phyloP scores from a whole-genome alignment of 2,329 filamentous ascomycete genomes.

The Teratosphaeria epicoccoides region DNA sequence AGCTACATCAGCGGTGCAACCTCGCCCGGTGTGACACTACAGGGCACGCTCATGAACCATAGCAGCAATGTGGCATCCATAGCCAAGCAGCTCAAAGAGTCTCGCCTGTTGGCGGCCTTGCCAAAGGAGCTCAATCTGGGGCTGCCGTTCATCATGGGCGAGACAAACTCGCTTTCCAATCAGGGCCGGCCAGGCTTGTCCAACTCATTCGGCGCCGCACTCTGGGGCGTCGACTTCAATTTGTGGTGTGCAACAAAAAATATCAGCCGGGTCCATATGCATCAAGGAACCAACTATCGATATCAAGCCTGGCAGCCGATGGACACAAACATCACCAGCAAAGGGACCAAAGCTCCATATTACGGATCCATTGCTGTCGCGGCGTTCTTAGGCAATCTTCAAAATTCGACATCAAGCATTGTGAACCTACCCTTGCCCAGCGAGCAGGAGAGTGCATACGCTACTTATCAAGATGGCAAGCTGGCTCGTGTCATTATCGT shows the following conservation, averaged over 20 bases:
- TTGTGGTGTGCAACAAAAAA: conserved; percentile 46
- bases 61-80: conserved; percentile 42
- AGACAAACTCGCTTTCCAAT: conserved; percentile 54
- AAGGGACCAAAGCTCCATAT: conserved; percentile 53
- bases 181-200: conserved; percentile 51
- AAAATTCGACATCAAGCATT: conserved; percentile 30
- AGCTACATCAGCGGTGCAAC: conserved; percentile 54
- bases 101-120: conserved; percentile 32
- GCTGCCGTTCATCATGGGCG: conserved; percentile 47
- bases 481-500: conserved; percentile 44
- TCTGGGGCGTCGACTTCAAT: conserved; percentile 55
- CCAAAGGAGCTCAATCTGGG: conserved; percentile 19
- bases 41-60: conserved; percentile 55
- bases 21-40: conserved; percentile 50
- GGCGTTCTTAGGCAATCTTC: conserved; percentile 41
- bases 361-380: conserved; percentile 53
- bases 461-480: conserved; percentile 37
- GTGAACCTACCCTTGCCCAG: conserved; percentile 36
- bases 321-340: conserved; percentile 37
- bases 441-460: conserved; percentile 44
- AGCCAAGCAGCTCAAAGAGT: conserved; percentile 38
- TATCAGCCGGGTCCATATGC: conserved; percentile 51
- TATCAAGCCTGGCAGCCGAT: conserved; percentile 54
- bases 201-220: conserved; percentile 54
- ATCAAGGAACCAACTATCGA: conserved; percentile 53